These are phyloP conservation scores for Naganishia albida DNA, from an alignment of 1,284 basidiomycete genomes.

Conservation along the genomic window DNA sequence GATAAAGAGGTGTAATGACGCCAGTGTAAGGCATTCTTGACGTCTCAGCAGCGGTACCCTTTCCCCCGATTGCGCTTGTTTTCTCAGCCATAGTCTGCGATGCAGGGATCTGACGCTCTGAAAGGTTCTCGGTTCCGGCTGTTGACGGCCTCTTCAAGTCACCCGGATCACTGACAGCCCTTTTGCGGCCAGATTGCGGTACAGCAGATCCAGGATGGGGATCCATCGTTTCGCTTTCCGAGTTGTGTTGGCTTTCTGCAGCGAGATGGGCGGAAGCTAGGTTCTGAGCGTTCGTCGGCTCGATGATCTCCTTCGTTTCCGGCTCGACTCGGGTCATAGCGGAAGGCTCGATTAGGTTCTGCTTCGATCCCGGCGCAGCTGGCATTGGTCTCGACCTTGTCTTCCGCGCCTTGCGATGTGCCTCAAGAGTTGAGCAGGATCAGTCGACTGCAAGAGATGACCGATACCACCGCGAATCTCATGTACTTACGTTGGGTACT, in stretches of 20 bases:
- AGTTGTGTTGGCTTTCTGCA: too few relatives aligned
- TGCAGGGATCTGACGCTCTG: not conserved
- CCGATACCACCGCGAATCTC: not conserved
- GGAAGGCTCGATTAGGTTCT: too few relatives aligned
- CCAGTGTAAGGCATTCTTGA: not conserved
- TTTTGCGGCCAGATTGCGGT: conserved; percentile 3
- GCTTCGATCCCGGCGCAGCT: not conserved
- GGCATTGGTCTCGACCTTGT: not conserved
- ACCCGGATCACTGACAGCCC: conserved; percentile 28
- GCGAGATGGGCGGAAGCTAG: too few relatives aligned
- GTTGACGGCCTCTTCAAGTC: conserved; percentile 18
- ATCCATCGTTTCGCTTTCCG: not conserved
- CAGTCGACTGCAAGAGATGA: not conserved
- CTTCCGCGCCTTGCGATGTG: not conserved
- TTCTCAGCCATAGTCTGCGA: too few relatives aligned
- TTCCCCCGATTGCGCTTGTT: not conserved
- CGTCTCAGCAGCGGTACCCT: not conserved
- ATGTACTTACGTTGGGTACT: not conserved
- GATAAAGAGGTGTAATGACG: not conserved
- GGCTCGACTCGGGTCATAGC: too few relatives aligned
- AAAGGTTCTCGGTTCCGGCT: not conserved
- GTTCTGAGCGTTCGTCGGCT: too few relatives aligned
- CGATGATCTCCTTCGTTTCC: too few relatives aligned
- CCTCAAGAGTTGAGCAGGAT: not conserved
- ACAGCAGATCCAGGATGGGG: not conserved